These are phyloP conservation scores for Coniella lustricola DNA, from an alignment of 2,329 filamentous ascomycete genomes.

Conservation along the genomic window DNA sequence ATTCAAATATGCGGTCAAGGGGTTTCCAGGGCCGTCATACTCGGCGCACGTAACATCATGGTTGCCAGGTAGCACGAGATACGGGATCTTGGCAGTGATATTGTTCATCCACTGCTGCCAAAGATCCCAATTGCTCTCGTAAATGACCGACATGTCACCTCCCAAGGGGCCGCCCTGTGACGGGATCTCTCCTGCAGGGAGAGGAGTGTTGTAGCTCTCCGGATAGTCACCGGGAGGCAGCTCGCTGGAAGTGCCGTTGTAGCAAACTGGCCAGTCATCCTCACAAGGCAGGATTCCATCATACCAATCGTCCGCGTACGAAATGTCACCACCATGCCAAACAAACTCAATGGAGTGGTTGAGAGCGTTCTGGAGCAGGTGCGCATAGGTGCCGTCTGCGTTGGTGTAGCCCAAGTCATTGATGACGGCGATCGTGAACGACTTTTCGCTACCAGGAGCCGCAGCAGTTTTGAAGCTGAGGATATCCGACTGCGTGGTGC, in stretches of 20 bases:
- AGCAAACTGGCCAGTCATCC: slow-evolving; percentile 42
- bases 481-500: slow-evolving; percentile 39
- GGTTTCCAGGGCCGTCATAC: slow-evolving; percentile 38
- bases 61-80: slow-evolving; percentile 45
- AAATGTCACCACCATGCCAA: slow-evolving; percentile 47
- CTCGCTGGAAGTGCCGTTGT: slow-evolving; percentile 37
- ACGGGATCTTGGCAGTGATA: slow-evolving; percentile 36
- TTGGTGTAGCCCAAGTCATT: slow-evolving; percentile 51
- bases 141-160: slow-evolving; percentile 41
- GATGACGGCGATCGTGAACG: slow-evolving; percentile 39
- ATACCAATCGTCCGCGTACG: slow-evolving; percentile 45
- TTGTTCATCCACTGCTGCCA: slow-evolving; percentile 43
- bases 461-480: slow-evolving; percentile 40
- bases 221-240: slow-evolving; percentile 33
- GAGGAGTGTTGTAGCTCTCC: slow-evolving; percentile 34
- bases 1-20: slow-evolving; percentile 39
- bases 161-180: slow-evolving; percentile 39
- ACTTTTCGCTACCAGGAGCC: slow-evolving; percentile 32
- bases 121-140: slow-evolving; percentile 45
- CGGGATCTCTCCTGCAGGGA: slow-evolving; percentile 36
- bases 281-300: slow-evolving; percentile 42
- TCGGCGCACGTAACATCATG: slow-evolving; percentile 42
- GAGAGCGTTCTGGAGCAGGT: slow-evolving; percentile 33
- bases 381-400: slow-evolving; percentile 38
- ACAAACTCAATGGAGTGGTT: slow-evolving; percentile 38